Conservation (phyloP, 2,329 filamentous ascomycete species). For the Aspergillus nomiae region DNA sequence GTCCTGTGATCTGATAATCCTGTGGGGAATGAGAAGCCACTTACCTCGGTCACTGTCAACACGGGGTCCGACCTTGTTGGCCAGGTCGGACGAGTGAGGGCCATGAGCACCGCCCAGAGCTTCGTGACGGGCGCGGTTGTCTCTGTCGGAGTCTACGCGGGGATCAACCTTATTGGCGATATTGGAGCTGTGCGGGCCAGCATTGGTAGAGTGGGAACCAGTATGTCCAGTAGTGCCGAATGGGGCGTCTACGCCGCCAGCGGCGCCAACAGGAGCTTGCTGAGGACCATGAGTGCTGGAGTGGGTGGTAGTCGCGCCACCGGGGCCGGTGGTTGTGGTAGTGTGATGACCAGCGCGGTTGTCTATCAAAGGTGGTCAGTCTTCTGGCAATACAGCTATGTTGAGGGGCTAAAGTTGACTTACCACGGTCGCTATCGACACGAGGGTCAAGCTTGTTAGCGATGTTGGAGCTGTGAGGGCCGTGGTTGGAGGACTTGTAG, state of each 20-base stretch:
- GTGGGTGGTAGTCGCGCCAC: conserved; percentile 2
- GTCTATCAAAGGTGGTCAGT: not conserved
- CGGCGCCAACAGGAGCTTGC: conserved; percentile 3
- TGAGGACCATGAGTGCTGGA: not conserved
- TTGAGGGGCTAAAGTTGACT: not conserved
- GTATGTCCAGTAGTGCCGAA: not conserved
- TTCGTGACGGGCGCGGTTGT: conserved; percentile 17
- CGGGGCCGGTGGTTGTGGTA: conserved; percentile 4
- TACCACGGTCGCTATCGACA: conserved; percentile 21
- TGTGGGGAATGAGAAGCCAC: not conserved
- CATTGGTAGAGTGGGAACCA: not conserved
- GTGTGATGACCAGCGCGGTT: conserved; percentile 12
- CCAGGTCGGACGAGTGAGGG: conserved; percentile 46
- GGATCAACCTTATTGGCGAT: conserved; percentile 24
- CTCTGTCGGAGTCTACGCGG: conserved; percentile 17
- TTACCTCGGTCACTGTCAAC: conserved; percentile 19
- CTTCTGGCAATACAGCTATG: not conserved
- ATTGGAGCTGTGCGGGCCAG: conserved; percentile 31
- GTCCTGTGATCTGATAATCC: not conserved
- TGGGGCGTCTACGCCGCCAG: not conserved
- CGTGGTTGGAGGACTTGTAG: conserved; percentile 12
- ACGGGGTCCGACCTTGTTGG: conserved; percentile 57
- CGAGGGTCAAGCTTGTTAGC: conserved; percentile 25
- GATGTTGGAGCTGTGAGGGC: conserved; percentile 17
- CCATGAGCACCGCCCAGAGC: conserved; percentile 30